Evolutionary conservation across 306 rosid species (phyloP).

Genomic region (Cicer judaicum): DNA sequence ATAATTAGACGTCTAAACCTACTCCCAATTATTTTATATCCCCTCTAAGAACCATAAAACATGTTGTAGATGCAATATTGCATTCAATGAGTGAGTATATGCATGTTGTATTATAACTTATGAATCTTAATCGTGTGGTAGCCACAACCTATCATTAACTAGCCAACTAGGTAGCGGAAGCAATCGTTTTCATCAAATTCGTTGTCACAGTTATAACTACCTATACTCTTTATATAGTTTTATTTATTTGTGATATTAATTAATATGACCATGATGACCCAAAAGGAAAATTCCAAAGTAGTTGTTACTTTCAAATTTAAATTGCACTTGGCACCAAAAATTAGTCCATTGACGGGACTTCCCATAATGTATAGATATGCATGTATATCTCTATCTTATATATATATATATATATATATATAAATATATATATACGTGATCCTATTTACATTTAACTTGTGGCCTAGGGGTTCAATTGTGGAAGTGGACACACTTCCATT

Average conservation of each 20-base stretch:
- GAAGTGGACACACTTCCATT: constrained; percentile 25
- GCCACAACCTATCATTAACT: constrained; percentile 23
- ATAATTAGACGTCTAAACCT: too few relatives aligned
- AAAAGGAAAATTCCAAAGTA: constrained; percentile 33
- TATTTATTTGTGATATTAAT: constrained; percentile 44
- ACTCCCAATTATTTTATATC: too few relatives aligned
- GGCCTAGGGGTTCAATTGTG: constrained; percentile 26
- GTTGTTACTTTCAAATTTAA: constrained; percentile 45
- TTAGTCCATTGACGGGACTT: not conserved
- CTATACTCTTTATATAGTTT: constrained; percentile 17
- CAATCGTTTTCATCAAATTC: constrained; percentile 51
- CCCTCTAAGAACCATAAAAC: too few relatives aligned
- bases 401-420: not conserved
- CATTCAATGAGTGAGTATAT: too few relatives aligned
- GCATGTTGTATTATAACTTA: not conserved
- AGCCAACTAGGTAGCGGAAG: constrained; percentile 13
- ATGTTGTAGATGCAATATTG: too few relatives aligned
- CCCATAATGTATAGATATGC: not conserved
- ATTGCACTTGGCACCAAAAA: constrained; percentile 41
- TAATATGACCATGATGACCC: constrained; percentile 41
- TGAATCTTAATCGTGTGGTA: constrained; percentile 22
- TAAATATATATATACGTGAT: not conserved
- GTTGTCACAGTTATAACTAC: constrained; percentile 42
- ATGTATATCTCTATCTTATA: constrained; percentile 17
- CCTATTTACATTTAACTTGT: constrained; percentile 15